Conservation (phyloP, 257 asterid genomes). For the Rubia yunnanensis region DNA sequence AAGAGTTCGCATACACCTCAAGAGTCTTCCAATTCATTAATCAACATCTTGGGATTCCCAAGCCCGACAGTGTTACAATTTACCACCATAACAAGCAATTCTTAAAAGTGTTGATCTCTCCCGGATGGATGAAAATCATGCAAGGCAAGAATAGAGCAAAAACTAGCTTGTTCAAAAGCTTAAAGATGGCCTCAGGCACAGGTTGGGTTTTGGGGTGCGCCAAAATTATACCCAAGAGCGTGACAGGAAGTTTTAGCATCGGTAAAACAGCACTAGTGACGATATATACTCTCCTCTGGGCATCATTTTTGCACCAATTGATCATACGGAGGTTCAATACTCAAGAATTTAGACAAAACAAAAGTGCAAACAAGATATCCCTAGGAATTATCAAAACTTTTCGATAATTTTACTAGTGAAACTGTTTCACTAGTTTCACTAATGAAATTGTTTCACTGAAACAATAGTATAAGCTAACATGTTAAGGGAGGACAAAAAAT, state of each 20-base stretch:
- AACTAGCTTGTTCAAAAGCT: constrained; percentile 86
- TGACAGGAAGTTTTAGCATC: constrained; percentile 60
- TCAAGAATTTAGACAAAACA: neutral
- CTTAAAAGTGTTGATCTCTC: constrained; percentile 61
- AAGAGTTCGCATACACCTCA: too few relatives aligned
- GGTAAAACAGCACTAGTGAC: constrained; percentile 53
- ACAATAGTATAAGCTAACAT: neutral
- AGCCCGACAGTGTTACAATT: too few relatives aligned
- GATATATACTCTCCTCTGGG: constrained; percentile 43
- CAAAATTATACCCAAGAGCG: constrained; percentile 65
- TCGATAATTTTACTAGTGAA: neutral
- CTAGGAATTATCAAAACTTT: neutral
- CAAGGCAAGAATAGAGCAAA: constrained; percentile 85
- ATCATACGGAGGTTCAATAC: constrained; percentile 27
- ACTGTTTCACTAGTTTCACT: too few relatives aligned
- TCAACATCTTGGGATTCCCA: too few relatives aligned
- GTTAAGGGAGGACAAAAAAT: neutral
- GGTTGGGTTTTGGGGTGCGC: constrained; percentile 67
- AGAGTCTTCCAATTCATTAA: too few relatives aligned
- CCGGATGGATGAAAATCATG: constrained; percentile 70
- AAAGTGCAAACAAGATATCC: neutral
- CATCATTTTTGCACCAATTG: constrained; percentile 7
- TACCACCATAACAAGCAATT: constrained; percentile 81
- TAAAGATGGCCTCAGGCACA: constrained; percentile 77
- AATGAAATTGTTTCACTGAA: too few relatives aligned